phyloP scores from a whole-genome alignment of 371 early-diverging fungal genomes.

The Coemansia sp. region DNA sequence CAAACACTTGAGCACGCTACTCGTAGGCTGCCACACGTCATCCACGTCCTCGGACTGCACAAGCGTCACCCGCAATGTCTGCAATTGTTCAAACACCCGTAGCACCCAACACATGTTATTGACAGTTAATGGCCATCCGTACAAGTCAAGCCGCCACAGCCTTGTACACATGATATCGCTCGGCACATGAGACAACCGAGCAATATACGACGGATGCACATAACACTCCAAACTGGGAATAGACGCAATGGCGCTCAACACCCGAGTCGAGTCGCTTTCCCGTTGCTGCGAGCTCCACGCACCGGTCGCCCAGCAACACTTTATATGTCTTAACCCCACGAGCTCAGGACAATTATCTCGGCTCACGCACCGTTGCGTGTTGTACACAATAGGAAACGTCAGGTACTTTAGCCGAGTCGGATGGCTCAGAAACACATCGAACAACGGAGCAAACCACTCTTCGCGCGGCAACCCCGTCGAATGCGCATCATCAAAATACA shows the following conservation, averaged over 20 bases:
- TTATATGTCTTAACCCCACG: conserved; percentile 38
- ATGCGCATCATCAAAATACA: conserved; percentile 39
- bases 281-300: conserved; percentile 12
- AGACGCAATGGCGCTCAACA: conserved; percentile 29
- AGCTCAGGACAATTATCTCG: conserved; percentile 32
- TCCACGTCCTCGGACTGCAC: conserved; percentile 1
- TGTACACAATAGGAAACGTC: conserved; percentile 46
- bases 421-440: conserved; percentile 32
- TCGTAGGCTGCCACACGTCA: not conserved
- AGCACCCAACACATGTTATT: conserved; percentile 25
- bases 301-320: conserved; percentile 51
- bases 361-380: conserved; percentile 33
- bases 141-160: conserved; percentile 28
- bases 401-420: conserved; percentile 12
- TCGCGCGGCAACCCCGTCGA: conserved; percentile 33
- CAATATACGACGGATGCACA: conserved; percentile 43
- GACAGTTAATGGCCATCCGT: conserved; percentile 44
- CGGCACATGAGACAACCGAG: conserved; percentile 31
- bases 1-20: not conserved
- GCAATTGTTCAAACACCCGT: conserved; percentile 9
- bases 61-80: conserved; percentile 23
- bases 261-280: conserved; percentile 42
- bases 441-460: conserved; percentile 47
- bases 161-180: conserved; percentile 13
- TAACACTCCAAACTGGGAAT: conserved; percentile 33